A percentile compares a stretch with the other conserved stretches of the same genome.
These are phyloP conservation scores for Lentinus tigrinus DNA, from an alignment of 768 basidiomycete species.

Conservation along the genomic window DNA sequence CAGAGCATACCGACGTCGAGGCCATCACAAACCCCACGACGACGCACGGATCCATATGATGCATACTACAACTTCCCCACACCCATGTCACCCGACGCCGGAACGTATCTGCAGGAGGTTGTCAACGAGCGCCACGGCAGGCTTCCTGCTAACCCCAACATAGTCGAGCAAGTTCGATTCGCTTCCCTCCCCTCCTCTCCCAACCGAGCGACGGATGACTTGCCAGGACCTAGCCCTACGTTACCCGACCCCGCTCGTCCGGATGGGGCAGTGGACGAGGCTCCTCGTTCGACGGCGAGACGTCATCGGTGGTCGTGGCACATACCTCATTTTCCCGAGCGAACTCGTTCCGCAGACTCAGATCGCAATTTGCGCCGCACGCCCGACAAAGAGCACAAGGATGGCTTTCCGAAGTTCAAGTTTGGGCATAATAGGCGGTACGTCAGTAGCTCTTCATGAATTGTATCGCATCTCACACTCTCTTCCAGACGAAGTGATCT, in stretches of 20 bases:
- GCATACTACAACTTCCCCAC: slow-evolving; percentile 62
- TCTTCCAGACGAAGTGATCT: not conserved
- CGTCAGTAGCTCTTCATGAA: not conserved
- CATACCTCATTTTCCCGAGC: not conserved
- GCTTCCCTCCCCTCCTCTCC: slow-evolving; percentile 5
- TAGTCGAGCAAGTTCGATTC: not conserved
- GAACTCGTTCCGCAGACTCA: not conserved
- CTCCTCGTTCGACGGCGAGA: not conserved
- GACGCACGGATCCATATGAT: slow-evolving; percentile 59
- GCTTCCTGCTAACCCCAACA: not conserved
- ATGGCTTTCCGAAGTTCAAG: not conserved
- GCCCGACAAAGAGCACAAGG: not conserved
- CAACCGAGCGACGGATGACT: not conserved
- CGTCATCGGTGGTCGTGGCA: slow-evolving; percentile 15
- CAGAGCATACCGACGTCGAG: slow-evolving; percentile 7
- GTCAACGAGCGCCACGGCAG: slow-evolving; percentile 6
- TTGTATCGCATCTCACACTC: not conserved
- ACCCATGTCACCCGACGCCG: slow-evolving; percentile 40
- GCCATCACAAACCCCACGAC: slow-evolving; percentile 2
- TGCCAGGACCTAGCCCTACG: not conserved
- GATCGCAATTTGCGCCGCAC: not conserved
- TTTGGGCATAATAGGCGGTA: slow-evolving; percentile 14
- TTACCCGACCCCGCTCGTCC: not conserved
- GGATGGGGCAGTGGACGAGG: not conserved
- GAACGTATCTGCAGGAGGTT: slow-evolving; percentile 27